These are phyloP conservation scores for Bonnemaisonia californica DNA, from an alignment of 31 red algal species.

Conservation along the genomic window DNA sequence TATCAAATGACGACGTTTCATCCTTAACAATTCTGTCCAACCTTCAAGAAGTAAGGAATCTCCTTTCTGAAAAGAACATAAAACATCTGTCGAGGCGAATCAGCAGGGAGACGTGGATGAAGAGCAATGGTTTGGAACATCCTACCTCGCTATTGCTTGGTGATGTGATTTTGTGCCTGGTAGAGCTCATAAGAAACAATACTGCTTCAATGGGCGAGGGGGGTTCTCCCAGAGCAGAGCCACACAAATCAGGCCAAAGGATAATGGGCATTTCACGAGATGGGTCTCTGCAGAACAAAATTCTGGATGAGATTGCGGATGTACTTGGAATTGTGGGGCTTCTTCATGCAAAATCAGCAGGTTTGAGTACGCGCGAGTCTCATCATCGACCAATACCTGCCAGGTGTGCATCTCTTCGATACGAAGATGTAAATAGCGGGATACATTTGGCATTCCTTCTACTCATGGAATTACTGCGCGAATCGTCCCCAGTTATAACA, in stretches of 20 bases:
- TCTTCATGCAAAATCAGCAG: conserved; percentile 29
- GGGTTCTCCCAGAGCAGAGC: neutral
- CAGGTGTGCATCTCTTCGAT: neutral
- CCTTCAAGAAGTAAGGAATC: conserved; percentile 40
- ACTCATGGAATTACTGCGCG: conserved; percentile 40
- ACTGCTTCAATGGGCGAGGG: neutral
- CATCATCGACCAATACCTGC: conserved; percentile 36
- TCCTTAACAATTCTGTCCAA: conserved; percentile 10
- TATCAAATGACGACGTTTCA: neutral
- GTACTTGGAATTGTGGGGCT: conserved; percentile 25
- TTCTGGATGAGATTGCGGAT: neutral
- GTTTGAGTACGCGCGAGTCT: neutral
- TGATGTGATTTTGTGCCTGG: conserved; percentile 28
- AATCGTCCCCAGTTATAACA: conserved; percentile 30
- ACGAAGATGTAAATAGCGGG: conserved; percentile 48
- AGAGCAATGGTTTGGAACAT: conserved; percentile 42
- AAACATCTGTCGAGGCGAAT: conserved; percentile 27
- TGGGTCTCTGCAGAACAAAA: neutral
- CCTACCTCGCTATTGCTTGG: conserved; percentile 7
- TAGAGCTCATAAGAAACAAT: neutral
- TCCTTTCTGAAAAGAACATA: conserved; percentile 28
- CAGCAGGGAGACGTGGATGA: conserved; percentile 42
- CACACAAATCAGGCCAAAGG: neutral
- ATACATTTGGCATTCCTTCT: conserved; percentile 32
- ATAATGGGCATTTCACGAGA: neutral